Evolutionary conservation across 1,284 basidiomycete genomes (phyloP).

Genomic region (Microbotryum lychnidis-dioicae): DNA sequence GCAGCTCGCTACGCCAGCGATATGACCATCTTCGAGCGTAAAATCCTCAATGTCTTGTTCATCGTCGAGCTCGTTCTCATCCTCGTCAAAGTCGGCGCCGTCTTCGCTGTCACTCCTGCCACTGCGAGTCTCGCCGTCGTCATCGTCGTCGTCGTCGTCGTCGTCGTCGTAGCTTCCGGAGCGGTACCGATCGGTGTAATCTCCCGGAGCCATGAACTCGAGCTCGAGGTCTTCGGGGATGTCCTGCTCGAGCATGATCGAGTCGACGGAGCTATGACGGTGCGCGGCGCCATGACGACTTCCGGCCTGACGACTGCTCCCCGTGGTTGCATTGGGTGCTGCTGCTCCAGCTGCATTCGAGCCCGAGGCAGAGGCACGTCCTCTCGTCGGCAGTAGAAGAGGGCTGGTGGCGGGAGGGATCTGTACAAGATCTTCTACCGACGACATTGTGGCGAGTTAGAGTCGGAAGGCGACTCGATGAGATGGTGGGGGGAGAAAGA

Average conservation of each 20-base stretch:
- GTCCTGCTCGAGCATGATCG: conserved; percentile 16
- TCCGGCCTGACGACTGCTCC: neutral
- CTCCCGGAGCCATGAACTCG: conserved; percentile 22
- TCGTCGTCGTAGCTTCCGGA: neutral
- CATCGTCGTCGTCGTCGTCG: neutral
- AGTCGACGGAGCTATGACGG: conserved; percentile 3
- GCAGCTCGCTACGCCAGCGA: conserved; percentile 29
- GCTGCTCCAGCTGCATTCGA: no score
- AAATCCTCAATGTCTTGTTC: conserved; percentile 29
- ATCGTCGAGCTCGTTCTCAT: conserved; percentile 10
- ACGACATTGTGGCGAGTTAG: no score
- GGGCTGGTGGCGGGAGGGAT: conserved; percentile 20
- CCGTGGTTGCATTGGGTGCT: neutral
- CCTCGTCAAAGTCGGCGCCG: neutral
- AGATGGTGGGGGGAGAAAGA: no score
- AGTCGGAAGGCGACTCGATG: no score
- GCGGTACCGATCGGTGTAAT: conserved; percentile 11
- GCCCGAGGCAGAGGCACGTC: neutral
- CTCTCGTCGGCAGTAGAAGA: conserved; percentile 6
- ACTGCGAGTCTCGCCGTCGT: neutral
- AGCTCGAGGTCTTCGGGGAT: conserved; percentile 18
- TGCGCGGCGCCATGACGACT: neutral
- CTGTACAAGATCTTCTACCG: conserved; percentile 10
- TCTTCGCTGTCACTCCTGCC: neutral
- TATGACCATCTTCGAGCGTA: conserved; percentile 31